Conservation (phyloP, 192 early-diverging fungal species). For the Haplosporangium gracile region DNA sequence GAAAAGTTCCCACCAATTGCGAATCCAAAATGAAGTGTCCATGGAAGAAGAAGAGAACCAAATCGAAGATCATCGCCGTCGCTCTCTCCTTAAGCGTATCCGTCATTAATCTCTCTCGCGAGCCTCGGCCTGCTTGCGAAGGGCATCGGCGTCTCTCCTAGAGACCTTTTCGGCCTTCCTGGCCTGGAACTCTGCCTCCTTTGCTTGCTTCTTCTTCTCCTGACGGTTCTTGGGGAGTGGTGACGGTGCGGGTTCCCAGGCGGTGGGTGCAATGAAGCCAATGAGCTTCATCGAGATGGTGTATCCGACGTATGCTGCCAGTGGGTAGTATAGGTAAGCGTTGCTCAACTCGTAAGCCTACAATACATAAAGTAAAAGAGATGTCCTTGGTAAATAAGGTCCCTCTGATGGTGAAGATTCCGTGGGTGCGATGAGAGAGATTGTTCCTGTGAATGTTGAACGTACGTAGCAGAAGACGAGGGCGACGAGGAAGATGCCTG, state of each 20-base stretch:
- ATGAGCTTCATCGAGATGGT: conserved; percentile 32
- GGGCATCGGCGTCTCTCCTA: conserved; percentile 42
- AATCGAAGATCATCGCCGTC: too few relatives aligned
- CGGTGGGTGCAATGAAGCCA: conserved; percentile 33
- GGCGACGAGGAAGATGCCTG: conserved; percentile 31
- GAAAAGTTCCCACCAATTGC: neutral
- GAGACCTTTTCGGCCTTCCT: conserved; percentile 27
- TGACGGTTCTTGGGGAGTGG: conserved; percentile 41
- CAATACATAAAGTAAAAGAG: neutral
- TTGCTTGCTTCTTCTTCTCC: conserved; percentile 50
- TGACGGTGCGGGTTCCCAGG: conserved; percentile 40
- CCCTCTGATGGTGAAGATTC: neutral
- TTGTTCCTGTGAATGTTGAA: neutral
- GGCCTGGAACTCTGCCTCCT: conserved; percentile 32
- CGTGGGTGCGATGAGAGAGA: neutral
- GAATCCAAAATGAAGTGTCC: neutral
- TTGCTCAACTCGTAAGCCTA: conserved; percentile 47
- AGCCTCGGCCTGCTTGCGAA: conserved; percentile 41
- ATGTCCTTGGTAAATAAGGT: neutral
- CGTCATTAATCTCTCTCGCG: conserved; percentile 11
- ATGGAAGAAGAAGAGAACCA: neutral
- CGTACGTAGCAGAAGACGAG: conserved; percentile 54
- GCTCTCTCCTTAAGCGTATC: neutral
- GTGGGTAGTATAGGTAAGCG: conserved; percentile 37
- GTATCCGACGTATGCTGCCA: conserved; percentile 37